Conservation (phyloP, 2,329 filamentous ascomycete genomes). For the Sarocladium kiliense region DNA sequence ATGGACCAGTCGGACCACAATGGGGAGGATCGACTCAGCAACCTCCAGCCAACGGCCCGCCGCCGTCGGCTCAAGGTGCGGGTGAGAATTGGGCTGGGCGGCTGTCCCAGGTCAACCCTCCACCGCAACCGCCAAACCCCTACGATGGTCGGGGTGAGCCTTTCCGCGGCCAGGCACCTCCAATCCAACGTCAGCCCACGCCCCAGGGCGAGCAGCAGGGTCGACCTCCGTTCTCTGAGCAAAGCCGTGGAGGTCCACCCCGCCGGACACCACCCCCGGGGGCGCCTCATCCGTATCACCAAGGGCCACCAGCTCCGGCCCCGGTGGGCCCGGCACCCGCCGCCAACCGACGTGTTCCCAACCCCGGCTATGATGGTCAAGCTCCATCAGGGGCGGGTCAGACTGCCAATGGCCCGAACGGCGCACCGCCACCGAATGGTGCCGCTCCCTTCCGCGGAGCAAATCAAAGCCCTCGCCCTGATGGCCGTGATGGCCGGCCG, state of each 20-base stretch:
- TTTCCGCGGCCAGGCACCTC: constrained; percentile 61
- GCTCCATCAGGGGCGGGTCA: constrained; percentile 37
- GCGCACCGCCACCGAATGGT: constrained; percentile 20
- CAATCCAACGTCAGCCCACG: constrained; percentile 67
- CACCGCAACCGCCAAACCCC: constrained; percentile 72
- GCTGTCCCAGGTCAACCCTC: constrained; percentile 72
- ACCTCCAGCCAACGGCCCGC: constrained; percentile 47
- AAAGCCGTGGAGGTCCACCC: constrained; percentile 23
- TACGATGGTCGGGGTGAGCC: constrained; percentile 72
- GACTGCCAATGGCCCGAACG: constrained; percentile 24
- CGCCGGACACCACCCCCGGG: constrained; percentile 52
- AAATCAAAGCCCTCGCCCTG: constrained; percentile 74
- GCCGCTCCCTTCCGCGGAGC: constrained; percentile 58
- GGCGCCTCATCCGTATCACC: constrained; percentile 38
- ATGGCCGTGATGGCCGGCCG: constrained; percentile 77
- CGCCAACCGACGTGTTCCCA: constrained; percentile 48
- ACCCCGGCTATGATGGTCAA: constrained; percentile 56
- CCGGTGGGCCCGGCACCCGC: constrained; percentile 36
- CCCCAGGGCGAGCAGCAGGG: constrained; percentile 63
- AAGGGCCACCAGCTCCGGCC: constrained; percentile 46
- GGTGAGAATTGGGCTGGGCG: constrained; percentile 56
- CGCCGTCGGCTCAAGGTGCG: constrained; percentile 54
- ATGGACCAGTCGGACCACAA: constrained; percentile 77
- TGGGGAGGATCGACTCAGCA: constrained; percentile 76
- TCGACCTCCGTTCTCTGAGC: constrained; percentile 55